Percentiles rank a stretch among this genome's conserved stretches.
Evolutionary conservation across 306 rosid genomes (phyloP).

Genomic region (Prunus campanulata): DNA sequence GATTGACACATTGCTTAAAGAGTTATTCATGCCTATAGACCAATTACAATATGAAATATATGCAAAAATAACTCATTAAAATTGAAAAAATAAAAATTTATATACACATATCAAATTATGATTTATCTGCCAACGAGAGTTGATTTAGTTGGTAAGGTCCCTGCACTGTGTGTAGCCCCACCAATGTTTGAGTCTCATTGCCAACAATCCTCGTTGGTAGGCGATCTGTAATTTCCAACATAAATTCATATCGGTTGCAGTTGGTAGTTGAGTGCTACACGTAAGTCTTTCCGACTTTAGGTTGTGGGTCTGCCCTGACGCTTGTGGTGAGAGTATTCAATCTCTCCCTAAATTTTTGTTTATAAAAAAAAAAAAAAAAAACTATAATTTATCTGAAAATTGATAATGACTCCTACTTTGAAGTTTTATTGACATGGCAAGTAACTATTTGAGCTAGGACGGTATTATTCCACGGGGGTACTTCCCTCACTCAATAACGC

Average conservation of each 20-base stretch:
- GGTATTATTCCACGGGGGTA: neutral
- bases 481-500: neutral
- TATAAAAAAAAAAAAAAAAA: too few species aligned
- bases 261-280: fast-evolving
- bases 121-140: too few species aligned
- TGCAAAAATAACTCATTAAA: too few species aligned
- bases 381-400: too few species aligned
- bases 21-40: too few species aligned
- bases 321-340: fast-evolving
- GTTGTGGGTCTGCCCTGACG: fast-evolving
- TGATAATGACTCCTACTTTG: neutral
- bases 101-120: too few species aligned
- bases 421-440: neutral
- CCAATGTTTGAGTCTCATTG: fast-evolving
- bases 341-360: too few species aligned
- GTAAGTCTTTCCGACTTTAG: fast-evolving
- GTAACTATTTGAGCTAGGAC: neutral
- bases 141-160: too few species aligned
- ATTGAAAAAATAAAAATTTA: too few species aligned
- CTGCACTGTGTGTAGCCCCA: fast-evolving
- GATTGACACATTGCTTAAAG: too few species aligned
- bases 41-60: too few species aligned
- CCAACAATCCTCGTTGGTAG: fast-evolving
- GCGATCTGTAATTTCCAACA: fast-evolving
- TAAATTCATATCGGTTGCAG: fast-evolving